A percentile compares a stretch with the other conserved stretches of the same genome.
These are phyloP conservation scores for Haplographium delicatum DNA, from an alignment of 495 filamentous ascomycete species.

Conservation along the genomic window DNA sequence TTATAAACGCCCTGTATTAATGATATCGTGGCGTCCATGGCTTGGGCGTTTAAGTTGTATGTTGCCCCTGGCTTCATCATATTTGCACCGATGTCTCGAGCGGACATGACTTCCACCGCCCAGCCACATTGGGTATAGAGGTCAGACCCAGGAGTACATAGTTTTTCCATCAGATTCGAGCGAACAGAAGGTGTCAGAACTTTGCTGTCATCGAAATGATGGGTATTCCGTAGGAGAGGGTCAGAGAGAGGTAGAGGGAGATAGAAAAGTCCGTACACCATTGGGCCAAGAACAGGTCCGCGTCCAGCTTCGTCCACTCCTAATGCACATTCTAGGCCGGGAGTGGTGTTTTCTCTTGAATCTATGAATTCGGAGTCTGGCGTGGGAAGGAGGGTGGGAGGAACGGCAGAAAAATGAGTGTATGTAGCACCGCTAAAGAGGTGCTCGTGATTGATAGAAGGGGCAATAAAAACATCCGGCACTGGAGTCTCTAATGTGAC, in stretches of 20 bases:
- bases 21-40: conserved; percentile 88
- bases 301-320: conserved; percentile 95
- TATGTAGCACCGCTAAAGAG: conserved; percentile 74
- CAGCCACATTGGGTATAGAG: conserved; percentile 71
- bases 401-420: conserved; percentile 75
- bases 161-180: conserved; percentile 64
- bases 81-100: conserved; percentile 72
- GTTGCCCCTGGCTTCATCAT: conserved; percentile 65
- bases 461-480: conserved; percentile 64
- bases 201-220: conserved; percentile 92
- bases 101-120: conserved; percentile 75
- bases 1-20: conserved; percentile 73
- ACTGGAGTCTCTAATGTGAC: conserved; percentile 51
- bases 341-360: conserved; percentile 29
- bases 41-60: conserved; percentile 97
- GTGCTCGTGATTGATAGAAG: conserved; percentile 59
- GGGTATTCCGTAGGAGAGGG: conserved; percentile 64
- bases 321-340: conserved; percentile 55
- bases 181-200: conserved; percentile 70
- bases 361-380: conserved; percentile 37
- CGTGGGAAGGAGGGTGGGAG: conserved; percentile 42
- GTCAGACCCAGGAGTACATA: conserved; percentile 62
- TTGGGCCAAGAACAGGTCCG: conserved; percentile 91
- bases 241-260: conserved; percentile 63
- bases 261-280: conserved; percentile 94